phyloP scores from a whole-genome alignment of 352 stramenopile genomes.

The Pythium aphanidermatum region DNA sequence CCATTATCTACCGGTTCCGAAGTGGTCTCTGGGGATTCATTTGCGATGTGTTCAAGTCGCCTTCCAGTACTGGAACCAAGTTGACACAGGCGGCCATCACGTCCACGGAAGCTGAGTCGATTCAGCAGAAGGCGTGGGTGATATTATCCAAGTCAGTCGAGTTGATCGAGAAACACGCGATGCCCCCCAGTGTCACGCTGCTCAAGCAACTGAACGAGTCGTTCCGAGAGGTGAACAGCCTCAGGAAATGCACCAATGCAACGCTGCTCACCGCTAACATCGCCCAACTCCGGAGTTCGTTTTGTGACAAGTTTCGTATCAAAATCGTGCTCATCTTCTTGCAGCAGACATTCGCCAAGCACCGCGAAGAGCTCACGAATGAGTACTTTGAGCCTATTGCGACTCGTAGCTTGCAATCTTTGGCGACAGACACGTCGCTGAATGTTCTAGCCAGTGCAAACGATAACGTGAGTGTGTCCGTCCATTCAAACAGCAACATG shows the following conservation, averaged over 20 bases:
- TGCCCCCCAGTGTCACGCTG: constrained; percentile 27
- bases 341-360: constrained; percentile 30
- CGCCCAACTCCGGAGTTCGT: constrained; percentile 44
- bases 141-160: constrained; percentile 46
- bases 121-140: constrained; percentile 53
- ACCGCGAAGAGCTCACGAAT: constrained; percentile 34
- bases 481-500: background rate
- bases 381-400: constrained; percentile 73
- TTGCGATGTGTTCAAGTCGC: constrained; percentile 64
- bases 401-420: constrained; percentile 34
- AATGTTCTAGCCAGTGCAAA: constrained; percentile 3
- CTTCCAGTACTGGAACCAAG: constrained; percentile 14
- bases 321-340: constrained; percentile 60
- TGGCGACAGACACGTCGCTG: constrained; percentile 16
- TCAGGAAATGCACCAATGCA: constrained; percentile 64
- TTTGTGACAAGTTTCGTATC: constrained; percentile 58
- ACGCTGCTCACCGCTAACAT: constrained; percentile 64
- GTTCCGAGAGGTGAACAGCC: constrained; percentile 56
- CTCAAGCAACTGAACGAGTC: constrained; percentile 57
- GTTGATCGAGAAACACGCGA: constrained; percentile 43
- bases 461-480: background rate
- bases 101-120: constrained; percentile 55
- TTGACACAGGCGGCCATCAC: constrained; percentile 27
- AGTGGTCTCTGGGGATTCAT: constrained; percentile 67
- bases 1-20: constrained; percentile 55